These are phyloP conservation scores for Pseudogymnoascus sp. DNA, from an alignment of 2,329 filamentous ascomycete genomes.

Conservation along the genomic window DNA sequence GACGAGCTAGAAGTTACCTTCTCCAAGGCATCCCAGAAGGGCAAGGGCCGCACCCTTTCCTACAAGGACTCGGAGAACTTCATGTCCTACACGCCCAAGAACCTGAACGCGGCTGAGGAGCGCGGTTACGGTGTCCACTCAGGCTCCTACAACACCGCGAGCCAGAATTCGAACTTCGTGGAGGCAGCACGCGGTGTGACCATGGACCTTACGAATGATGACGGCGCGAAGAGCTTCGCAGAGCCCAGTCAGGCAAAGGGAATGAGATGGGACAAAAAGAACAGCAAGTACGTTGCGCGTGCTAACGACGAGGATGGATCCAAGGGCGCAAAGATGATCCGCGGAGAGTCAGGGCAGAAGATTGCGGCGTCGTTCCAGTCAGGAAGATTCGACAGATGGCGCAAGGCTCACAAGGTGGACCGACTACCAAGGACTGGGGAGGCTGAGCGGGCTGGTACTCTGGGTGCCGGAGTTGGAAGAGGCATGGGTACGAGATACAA, in stretches of 20 bases:
- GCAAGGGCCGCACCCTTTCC: slow-evolving; percentile 48
- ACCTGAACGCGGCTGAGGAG: slow-evolving; percentile 75
- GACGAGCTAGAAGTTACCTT: slow-evolving; percentile 63
- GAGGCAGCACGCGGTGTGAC: slow-evolving; percentile 77
- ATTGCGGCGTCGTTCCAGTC: slow-evolving; percentile 90
- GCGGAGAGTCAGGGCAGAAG: slow-evolving; percentile 88
- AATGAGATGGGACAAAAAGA: slow-evolving; percentile 95
- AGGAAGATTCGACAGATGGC: slow-evolving; percentile 90
- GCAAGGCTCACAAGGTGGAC: slow-evolving; percentile 72
- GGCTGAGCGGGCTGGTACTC: slow-evolving; percentile 46
- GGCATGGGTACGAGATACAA: slow-evolving; percentile 56
- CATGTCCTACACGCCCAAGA: slow-evolving; percentile 89
- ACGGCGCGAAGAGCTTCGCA: slow-evolving; percentile 69
- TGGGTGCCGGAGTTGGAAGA: slow-evolving; percentile 26
- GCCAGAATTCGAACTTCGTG: slow-evolving; percentile 63
- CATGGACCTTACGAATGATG: slow-evolving; percentile 91
- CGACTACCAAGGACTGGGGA: slow-evolving; percentile 77
- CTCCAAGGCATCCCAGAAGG: slow-evolving; percentile 46
- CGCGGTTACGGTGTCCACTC: slow-evolving; percentile 89
- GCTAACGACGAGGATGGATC: slow-evolving; percentile 94
- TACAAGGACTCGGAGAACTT: slow-evolving; percentile 85
- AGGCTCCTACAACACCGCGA: slow-evolving; percentile 47
- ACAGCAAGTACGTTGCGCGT: slow-evolving; percentile 86
- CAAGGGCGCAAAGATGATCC: slow-evolving; percentile 61
- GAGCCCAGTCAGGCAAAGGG: slow-evolving; percentile 61